These are phyloP conservation scores for Trametes pubescens DNA, from an alignment of 1,284 basidiomycete species.

Conservation along the genomic window DNA sequence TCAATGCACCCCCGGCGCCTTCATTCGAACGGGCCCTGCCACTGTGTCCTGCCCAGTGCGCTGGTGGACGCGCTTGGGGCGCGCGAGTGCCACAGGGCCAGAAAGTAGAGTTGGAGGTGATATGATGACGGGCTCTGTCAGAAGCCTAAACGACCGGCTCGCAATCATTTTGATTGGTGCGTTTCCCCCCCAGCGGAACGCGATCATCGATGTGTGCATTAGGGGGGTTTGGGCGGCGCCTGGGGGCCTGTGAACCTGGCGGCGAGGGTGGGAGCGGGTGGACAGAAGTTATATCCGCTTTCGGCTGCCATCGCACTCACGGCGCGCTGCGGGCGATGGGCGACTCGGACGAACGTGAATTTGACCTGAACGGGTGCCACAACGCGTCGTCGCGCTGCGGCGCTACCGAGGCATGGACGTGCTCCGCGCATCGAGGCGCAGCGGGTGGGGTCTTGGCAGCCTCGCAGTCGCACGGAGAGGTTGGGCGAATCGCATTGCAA, in stretches of 20 bases:
- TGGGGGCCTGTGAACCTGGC: neutral
- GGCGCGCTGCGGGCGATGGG: neutral
- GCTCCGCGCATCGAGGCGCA: neutral
- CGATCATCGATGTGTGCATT: neutral
- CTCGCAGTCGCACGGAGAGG: neutral
- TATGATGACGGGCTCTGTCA: conserved; percentile 1
- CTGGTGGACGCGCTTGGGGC: neutral
- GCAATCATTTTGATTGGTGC: conserved; percentile 1
- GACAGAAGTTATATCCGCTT: neutral
- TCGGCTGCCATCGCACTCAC: neutral
- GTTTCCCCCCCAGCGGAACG: conserved; percentile 3
- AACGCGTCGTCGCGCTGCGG: neutral
- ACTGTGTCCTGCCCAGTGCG: neutral
- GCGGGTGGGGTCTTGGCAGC: neutral
- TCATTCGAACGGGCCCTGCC: neutral
- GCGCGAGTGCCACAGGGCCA: neutral
- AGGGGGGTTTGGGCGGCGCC: neutral
- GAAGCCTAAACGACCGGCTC: conserved; percentile 11
- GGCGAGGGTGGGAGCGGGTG: neutral
- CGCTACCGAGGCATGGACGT: neutral
- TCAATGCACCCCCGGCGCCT: neutral
- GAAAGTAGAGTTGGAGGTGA: neutral
- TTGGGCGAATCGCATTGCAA: neutral
- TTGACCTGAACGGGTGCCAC: conserved; percentile 5
- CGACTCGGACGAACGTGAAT: conserved; percentile 1